A percentile compares a stretch with the other conserved stretches of the same genome.
These are phyloP conservation scores for Mucor sp. DNA, from an alignment of 371 early-diverging fungal species.

Conservation along the genomic window DNA sequence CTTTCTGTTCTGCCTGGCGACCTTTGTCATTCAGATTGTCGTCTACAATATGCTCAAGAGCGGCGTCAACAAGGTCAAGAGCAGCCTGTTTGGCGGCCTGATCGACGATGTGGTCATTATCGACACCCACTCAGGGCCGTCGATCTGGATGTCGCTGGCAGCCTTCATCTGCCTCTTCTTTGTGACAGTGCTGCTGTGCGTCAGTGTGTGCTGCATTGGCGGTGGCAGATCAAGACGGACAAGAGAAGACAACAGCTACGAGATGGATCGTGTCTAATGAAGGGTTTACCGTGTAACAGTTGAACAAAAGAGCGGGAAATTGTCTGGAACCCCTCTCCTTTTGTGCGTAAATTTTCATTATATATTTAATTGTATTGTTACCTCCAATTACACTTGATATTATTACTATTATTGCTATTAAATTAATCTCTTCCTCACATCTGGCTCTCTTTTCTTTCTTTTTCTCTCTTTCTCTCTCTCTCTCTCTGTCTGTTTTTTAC, in stretches of 20 bases:
- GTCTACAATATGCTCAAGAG: constrained; percentile 3
- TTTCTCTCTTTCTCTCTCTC: neutral
- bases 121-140: constrained; percentile 8
- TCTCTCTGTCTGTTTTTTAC: neutral
- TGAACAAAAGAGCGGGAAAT: neutral
- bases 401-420: constrained; percentile 1
- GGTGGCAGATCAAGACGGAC: neutral
- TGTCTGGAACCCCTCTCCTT: neutral
- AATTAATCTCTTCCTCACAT: neutral
- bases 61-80: neutral
- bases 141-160: constrained; percentile 27
- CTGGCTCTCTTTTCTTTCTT: neutral
- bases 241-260: neutral
- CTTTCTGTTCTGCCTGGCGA: constrained; percentile 12
- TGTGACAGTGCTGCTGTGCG: constrained; percentile 8
- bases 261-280: neutral
- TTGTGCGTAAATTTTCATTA: constrained; percentile 1
- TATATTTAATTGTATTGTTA: constrained; percentile 2
- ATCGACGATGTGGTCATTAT: constrained; percentile 8
- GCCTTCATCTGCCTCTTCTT: constrained; percentile 20
- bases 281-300: neutral
- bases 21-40: constrained; percentile 16
- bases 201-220: constrained; percentile 16
- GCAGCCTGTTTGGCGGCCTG: constrained; percentile 2
- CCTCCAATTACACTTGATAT: neutral